Conservation (phyloP, 164 flowering plant genomes). For the Vitis rotundifolia region DNA sequence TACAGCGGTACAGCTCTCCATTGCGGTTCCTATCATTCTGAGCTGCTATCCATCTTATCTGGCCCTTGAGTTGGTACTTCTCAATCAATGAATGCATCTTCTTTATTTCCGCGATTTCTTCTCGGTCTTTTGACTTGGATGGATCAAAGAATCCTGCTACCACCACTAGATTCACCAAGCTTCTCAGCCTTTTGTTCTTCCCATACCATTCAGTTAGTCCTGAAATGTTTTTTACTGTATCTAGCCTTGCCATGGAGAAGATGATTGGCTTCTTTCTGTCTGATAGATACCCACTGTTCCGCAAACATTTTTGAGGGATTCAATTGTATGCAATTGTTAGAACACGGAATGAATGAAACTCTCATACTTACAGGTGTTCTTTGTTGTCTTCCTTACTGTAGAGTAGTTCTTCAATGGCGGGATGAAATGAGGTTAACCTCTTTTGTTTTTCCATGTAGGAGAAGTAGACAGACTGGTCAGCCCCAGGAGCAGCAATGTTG, state of each 20-base stretch:
- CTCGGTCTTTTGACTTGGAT: constrained; percentile 85
- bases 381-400: constrained; percentile 60
- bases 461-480: constrained; percentile 89
- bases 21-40: constrained; percentile 77
- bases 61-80: constrained; percentile 74
- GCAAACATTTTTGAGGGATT: constrained; percentile 2
- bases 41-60: constrained; percentile 93
- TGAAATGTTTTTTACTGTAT: constrained; percentile 80
- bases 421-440: constrained; percentile 60
- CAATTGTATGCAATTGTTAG: neutral
- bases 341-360: neutral
- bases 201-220: constrained; percentile 92
- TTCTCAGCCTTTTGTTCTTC: constrained; percentile 71
- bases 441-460: constrained; percentile 66
- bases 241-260: constrained; percentile 98
- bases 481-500: constrained; percentile 96
- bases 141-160: constrained; percentile 91
- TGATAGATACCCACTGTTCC: constrained; percentile 72
- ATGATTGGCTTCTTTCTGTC: constrained; percentile 87
- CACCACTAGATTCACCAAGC: constrained; percentile 75
- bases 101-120: constrained; percentile 81
- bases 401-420: constrained; percentile 84
- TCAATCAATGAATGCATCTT: constrained; percentile 81
- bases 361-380: constrained; percentile 74
- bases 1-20: constrained; percentile 80